phyloP scores from a whole-genome alignment of 2,329 filamentous ascomycete species.

The Graphilbum fragrans region DNA sequence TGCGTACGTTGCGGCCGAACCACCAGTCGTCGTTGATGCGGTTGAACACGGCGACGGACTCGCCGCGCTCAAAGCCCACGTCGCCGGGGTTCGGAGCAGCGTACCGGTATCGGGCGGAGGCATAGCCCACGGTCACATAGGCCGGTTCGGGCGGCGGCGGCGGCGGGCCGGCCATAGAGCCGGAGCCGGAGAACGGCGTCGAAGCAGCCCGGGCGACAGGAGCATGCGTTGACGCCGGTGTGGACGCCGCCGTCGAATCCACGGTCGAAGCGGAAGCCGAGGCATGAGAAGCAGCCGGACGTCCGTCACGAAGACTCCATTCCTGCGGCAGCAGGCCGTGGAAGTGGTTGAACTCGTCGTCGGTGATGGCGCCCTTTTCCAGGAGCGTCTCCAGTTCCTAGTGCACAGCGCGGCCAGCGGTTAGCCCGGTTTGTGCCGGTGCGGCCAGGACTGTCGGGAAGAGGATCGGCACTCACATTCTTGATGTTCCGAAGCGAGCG shows the following conservation, averaged over 20 bases:
- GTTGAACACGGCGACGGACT: slow-evolving; percentile 68
- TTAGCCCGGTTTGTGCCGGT: neutral
- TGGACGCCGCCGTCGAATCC: slow-evolving; percentile 17
- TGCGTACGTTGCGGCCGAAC: slow-evolving; percentile 77
- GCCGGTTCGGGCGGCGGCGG: slow-evolving; percentile 19
- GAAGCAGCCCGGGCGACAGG: slow-evolving; percentile 12
- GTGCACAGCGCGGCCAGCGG: neutral
- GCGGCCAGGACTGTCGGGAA: too few species aligned
- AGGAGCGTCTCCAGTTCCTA: slow-evolving; percentile 41
- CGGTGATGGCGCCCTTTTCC: slow-evolving; percentile 68
- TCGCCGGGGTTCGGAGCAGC: slow-evolving; percentile 69
- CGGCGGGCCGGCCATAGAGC: slow-evolving; percentile 23
- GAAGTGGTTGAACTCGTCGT: slow-evolving; percentile 64
- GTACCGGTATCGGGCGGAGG: slow-evolving; percentile 77
- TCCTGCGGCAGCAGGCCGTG: slow-evolving; percentile 63
- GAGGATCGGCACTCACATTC: slow-evolving; percentile 41
- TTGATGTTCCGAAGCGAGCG: slow-evolving; percentile 80
- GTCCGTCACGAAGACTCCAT: slow-evolving; percentile 41
- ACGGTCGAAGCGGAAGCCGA: slow-evolving; percentile 3
- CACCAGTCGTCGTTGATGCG: slow-evolving; percentile 98
- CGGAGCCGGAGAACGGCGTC: slow-evolving; percentile 22
- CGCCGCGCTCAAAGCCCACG: slow-evolving; percentile 67
- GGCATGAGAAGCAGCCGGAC: slow-evolving; percentile 5
- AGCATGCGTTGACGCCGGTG: slow-evolving; percentile 16
- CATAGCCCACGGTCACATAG: slow-evolving; percentile 56